Conservation (phyloP, 768 basidiomycete species). For the Cyathus striatus region DNA sequence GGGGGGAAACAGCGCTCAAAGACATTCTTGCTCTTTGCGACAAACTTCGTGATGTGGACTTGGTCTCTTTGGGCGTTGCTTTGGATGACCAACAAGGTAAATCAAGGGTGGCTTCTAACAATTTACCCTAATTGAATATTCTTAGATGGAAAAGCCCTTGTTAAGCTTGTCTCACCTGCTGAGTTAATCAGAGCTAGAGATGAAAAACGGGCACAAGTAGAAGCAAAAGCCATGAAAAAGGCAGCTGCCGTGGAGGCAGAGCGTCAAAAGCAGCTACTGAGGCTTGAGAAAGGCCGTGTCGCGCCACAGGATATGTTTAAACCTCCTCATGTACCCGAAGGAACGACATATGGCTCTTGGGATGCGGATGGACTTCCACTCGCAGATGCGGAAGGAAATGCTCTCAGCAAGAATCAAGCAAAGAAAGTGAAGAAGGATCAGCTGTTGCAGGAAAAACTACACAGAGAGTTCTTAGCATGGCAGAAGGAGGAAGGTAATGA, state of each 20-base stretch:
- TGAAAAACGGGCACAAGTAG: conserved; percentile 72
- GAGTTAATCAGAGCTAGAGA: conserved; percentile 82
- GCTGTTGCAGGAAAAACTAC: conserved; percentile 69
- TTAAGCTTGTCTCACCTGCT: conserved; percentile 83
- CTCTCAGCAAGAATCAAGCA: conserved; percentile 70
- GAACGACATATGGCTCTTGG: conserved; percentile 79
- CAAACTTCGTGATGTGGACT: conserved; percentile 81
- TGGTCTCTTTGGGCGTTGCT: conserved; percentile 92
- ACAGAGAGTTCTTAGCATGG: conserved; percentile 68
- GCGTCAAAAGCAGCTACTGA: conserved; percentile 63
- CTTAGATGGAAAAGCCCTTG: conserved; percentile 88
- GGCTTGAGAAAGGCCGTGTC: conserved; percentile 81
- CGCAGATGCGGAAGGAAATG: conserved; percentile 80
- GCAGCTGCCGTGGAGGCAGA: conserved; percentile 62
- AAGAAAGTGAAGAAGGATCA: conserved; percentile 80
- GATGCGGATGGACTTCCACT: conserved; percentile 80
- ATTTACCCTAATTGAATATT: too few relatives aligned
- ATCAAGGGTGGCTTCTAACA: background rate
- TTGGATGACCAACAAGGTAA: conserved; percentile 94
- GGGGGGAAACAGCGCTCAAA: conserved; percentile 57
- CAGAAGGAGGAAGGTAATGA: conserved; percentile 21
- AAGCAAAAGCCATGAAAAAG: conserved; percentile 79
- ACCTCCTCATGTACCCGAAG: conserved; percentile 70
- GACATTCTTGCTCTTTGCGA: conserved; percentile 88
- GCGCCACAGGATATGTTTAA: conserved; percentile 78